These are phyloP conservation scores for Talaromyces marneffei DNA, from an alignment of 2,329 filamentous ascomycete species.

Conservation along the genomic window DNA sequence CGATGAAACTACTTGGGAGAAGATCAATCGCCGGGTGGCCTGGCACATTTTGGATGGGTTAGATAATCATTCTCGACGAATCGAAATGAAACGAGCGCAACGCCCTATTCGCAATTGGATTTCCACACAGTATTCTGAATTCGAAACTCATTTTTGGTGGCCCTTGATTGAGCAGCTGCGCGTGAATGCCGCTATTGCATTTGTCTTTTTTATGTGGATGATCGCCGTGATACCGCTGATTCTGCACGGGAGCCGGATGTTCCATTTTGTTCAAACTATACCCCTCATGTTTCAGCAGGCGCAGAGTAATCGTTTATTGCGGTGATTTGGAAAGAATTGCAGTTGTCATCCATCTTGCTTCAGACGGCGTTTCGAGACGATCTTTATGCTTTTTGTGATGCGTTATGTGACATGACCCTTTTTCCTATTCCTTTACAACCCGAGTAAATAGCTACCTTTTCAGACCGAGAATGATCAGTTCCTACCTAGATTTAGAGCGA, in stretches of 20 bases:
- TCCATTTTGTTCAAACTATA: conserved; percentile 14
- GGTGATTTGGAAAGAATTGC: not conserved
- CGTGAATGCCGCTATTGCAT: conserved; percentile 25
- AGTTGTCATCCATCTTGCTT: not conserved
- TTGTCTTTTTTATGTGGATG: conserved; percentile 34
- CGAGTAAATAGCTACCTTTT: not conserved
- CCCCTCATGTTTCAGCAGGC: conserved; percentile 14
- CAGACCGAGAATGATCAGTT: not conserved
- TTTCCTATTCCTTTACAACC: not conserved
- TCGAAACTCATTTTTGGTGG: conserved; percentile 16
- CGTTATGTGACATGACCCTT: not conserved
- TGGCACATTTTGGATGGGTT: conserved; percentile 54
- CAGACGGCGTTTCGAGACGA: not conserved
- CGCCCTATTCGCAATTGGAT: conserved; percentile 21
- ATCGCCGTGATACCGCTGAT: conserved; percentile 34
- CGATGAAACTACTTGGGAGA: conserved; percentile 63
- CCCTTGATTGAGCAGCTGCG: conserved; percentile 23
- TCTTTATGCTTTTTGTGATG: not conserved
- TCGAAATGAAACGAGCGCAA: conserved; percentile 8
- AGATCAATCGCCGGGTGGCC: conserved; percentile 64
- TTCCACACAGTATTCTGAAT: conserved; percentile 16
- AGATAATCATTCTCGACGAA: conserved; percentile 22
- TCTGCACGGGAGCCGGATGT: conserved; percentile 29
- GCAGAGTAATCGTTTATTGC: conserved; percentile 13
- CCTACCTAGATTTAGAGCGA: not conserved